A percentile compares a stretch with the other conserved stretches of the same genome.
These are phyloP conservation scores for Talaromyces liani DNA, from an alignment of 495 filamentous ascomycete genomes.

Conservation along the genomic window DNA sequence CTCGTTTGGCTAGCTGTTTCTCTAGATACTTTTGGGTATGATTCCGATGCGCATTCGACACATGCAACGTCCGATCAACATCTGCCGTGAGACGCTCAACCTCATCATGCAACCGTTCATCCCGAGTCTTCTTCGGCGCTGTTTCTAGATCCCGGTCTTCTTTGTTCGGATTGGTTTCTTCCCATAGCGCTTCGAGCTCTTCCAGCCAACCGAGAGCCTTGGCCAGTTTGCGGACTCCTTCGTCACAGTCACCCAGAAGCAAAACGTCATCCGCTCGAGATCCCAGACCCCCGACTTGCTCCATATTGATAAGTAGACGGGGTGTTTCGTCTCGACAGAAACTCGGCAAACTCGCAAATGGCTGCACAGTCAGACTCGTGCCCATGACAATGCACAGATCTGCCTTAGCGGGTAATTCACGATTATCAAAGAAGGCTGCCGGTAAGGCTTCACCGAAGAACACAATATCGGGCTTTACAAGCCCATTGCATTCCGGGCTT, in stretches of 20 bases:
- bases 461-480: conserved; percentile 95
- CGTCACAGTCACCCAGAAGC: conserved; percentile 70
- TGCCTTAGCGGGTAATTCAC: conserved; percentile 46
- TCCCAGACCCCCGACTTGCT: conserved; percentile 77
- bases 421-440: conserved; percentile 54
- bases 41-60: conserved; percentile 39
- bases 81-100: conserved; percentile 47
- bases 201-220: conserved; percentile 76
- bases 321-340: conserved; percentile 55
- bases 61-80: conserved; percentile 41
- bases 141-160: conserved; percentile 25
- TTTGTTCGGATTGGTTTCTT: conserved; percentile 40
- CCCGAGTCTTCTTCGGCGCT: conserved; percentile 30
- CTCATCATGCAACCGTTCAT: conserved; percentile 49
- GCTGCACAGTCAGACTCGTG: conserved; percentile 81
- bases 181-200: conserved; percentile 70
- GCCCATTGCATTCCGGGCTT: conserved; percentile 54
- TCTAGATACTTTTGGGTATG: conserved; percentile 32
- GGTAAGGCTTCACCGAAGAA: conserved; percentile 93
- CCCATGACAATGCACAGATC: conserved; percentile 89
- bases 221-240: conserved; percentile 75
- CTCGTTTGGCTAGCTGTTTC: conserved; percentile 6
- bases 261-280: conserved; percentile 70
- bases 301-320: conserved; percentile 79
- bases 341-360: conserved; percentile 74